Percentiles rank a stretch among this genome's conserved stretches.
phyloP scores from a whole-genome alignment of 345 rosid genomes.

The Sisymbrium irio region DNA sequence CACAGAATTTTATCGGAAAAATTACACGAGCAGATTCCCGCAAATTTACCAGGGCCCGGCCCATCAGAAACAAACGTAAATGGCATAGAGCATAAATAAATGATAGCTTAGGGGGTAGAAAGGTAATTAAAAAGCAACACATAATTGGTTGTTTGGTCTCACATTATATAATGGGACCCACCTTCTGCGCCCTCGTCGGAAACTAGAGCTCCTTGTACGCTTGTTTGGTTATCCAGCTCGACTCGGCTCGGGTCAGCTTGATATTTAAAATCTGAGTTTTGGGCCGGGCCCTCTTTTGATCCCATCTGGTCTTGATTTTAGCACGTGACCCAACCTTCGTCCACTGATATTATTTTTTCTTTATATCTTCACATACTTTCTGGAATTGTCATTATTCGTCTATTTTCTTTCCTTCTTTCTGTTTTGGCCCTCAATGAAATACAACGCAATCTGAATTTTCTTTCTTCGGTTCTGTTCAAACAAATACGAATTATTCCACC shows the following conservation, averaged over 20 bases:
- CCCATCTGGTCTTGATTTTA: conserved; percentile 14
- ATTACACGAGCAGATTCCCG: not conserved
- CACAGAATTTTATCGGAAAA: not conserved
- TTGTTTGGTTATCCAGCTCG: not conserved
- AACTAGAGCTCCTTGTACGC: conserved; percentile 9
- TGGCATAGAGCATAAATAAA: conserved; percentile 16
- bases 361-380: not conserved
- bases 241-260: not conserved
- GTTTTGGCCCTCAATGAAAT: not conserved
- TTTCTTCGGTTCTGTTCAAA: not conserved
- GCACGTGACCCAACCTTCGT: conserved; percentile 32
- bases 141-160: conserved; percentile 14
- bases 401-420: not conserved
- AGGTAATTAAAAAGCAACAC: not conserved
- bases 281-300: conserved; percentile 26
- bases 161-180: conserved; percentile 12
- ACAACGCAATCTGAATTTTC: not conserved
- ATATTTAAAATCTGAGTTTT: conserved; percentile 3
- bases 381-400: not conserved
- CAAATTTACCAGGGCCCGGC: conserved; percentile 1
- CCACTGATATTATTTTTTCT: conserved; percentile 7
- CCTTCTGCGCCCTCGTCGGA: conserved; percentile 12
- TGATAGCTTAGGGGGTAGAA: not conserved
- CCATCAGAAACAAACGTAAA: not conserved
- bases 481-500: no score